These are phyloP conservation scores for Domatiomyces globalis DNA, from an alignment of 2,329 filamentous ascomycete species.

Conservation along the genomic window DNA sequence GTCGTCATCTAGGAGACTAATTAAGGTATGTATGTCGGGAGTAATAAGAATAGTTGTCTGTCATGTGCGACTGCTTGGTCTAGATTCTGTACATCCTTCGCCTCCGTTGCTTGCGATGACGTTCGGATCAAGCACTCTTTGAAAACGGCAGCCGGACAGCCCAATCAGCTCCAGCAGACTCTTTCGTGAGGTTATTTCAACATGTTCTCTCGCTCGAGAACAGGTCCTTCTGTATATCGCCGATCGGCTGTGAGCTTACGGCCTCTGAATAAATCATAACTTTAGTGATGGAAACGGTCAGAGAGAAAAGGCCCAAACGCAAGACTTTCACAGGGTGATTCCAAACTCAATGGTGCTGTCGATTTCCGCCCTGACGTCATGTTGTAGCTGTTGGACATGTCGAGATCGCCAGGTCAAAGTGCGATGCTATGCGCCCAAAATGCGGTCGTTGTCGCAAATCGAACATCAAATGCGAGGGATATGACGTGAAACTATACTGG, in stretches of 20 bases:
- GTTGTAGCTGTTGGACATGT: conserved; percentile 8
- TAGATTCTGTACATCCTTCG: background rate
- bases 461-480: conserved; percentile 5
- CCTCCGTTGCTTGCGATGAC: too few relatives aligned
- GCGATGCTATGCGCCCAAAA: conserved; percentile 5
- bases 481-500: conserved; percentile 9
- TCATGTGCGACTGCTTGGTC: too few relatives aligned
- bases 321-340: conserved; percentile 9
- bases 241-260: background rate
- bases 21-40: too few relatives aligned
- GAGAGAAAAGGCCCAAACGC: conserved; percentile 5
- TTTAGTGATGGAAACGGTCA: conserved; percentile 1
- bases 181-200: too few relatives aligned
- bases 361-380: background rate
- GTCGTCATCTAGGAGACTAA: too few relatives aligned
- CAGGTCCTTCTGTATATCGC: too few relatives aligned
- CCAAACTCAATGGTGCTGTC: background rate
- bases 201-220: too few relatives aligned
- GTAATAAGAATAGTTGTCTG: too few relatives aligned
- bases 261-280: conserved; percentile 1
- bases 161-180: too few relatives aligned
- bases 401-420: conserved; percentile 9
- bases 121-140: too few relatives aligned
- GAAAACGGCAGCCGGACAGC: too few relatives aligned
- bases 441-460: conserved; percentile 6